Conservation (phyloP, 2,329 filamentous ascomycete species). For the Bipolaris cookei region DNA sequence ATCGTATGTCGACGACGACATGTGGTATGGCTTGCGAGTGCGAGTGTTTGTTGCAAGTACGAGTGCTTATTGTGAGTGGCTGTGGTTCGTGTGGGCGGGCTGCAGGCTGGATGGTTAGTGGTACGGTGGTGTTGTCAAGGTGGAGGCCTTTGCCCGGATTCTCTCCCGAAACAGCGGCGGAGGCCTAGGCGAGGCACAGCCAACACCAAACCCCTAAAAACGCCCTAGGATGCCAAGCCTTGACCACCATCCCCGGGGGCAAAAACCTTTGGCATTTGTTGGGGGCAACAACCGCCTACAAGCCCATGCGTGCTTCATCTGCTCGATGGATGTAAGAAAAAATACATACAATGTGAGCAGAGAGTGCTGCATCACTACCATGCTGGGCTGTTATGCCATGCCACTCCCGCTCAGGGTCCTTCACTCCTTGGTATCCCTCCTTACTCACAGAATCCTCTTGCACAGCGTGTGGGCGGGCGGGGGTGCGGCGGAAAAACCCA, state of each 20-base stretch:
- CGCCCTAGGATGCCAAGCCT: neutral
- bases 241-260: neutral
- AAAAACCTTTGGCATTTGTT: neutral
- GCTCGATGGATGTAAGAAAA: too few species aligned
- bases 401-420: neutral
- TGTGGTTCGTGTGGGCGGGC: neutral
- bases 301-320: too few species aligned
- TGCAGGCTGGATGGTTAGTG: neutral
- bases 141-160: neutral
- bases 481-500: constrained; percentile 3
- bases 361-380: too few species aligned
- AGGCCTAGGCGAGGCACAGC: neutral
- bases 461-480: neutral
- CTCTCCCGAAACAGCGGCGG: neutral
- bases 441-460: too few species aligned
- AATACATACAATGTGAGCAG: too few species aligned
- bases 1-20: neutral
- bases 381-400: neutral
- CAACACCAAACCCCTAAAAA: neutral
- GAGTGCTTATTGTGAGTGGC: neutral
- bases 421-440: neutral
- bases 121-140: neutral
- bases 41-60: too few species aligned
- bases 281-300: neutral
- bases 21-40: neutral